Evolutionary conservation across 208 protist genomes (phyloP).

Genomic region (Leishmania martiniquensis): DNA sequence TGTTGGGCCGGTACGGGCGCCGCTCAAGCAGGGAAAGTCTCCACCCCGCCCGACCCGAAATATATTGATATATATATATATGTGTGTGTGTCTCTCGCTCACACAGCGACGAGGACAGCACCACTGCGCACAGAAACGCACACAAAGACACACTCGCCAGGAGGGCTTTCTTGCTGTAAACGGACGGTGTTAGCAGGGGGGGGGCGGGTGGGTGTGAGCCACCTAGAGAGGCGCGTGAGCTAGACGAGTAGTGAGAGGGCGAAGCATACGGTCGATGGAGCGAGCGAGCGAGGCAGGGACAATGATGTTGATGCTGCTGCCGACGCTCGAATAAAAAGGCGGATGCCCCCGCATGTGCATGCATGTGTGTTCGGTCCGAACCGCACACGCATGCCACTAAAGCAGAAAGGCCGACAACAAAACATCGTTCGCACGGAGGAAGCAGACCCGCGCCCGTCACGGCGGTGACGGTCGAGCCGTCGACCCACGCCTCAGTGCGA

Average conservation of each 20-base stretch:
- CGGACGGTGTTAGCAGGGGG: too few relatives aligned
- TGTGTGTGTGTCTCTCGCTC: too few relatives aligned
- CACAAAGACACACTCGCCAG: too few relatives aligned
- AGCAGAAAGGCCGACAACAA: background rate
- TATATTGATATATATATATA: too few relatives aligned
- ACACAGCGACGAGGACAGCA: slow-evolving; percentile 1
- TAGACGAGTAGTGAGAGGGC: background rate
- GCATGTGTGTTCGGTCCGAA: background rate
- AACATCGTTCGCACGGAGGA: background rate
- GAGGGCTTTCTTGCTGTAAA: background rate
- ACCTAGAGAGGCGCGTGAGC: background rate
- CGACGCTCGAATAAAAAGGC: background rate
- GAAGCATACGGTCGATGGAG: background rate
- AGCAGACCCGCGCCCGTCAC: background rate
- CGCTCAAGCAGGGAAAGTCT: too few relatives aligned
- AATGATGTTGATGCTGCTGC: background rate
- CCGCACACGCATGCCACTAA: background rate
- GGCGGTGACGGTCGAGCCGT: background rate
- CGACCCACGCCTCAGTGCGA: background rate
- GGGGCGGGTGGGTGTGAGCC: background rate
- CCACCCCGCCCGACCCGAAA: too few relatives aligned
- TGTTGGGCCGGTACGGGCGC: too few relatives aligned
- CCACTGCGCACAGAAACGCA: background rate
- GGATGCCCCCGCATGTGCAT: background rate
- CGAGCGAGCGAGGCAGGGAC: background rate